Conservation (phyloP, 441 rosid species). For the Euphorbia schlechtendalii region DNA sequence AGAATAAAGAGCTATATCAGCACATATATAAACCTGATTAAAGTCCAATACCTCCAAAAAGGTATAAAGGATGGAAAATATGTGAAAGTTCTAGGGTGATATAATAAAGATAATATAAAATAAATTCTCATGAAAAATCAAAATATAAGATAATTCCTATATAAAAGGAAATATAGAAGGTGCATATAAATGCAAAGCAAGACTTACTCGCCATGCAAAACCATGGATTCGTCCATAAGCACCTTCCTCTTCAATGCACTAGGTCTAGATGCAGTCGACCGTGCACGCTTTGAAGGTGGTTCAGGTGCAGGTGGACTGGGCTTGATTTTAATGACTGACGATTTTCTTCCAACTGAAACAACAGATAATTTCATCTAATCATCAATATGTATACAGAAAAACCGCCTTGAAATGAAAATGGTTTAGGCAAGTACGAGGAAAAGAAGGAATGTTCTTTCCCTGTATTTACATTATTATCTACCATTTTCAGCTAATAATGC, state of each 20-base stretch:
- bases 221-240: conserved; percentile 90
- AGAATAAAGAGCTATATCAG: conserved; percentile 2
- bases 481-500: not conserved
- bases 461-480: not conserved
- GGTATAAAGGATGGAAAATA: not conserved
- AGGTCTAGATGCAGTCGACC: conserved; percentile 44
- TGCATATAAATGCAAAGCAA: too few relatives aligned
- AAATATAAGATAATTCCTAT: not conserved
- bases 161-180: not conserved
- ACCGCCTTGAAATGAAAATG: not conserved
- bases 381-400: not conserved
- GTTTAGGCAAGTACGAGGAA: not conserved
- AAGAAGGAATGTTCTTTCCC: not conserved
- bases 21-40: not conserved
- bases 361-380: not conserved
- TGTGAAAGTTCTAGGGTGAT: not conserved
- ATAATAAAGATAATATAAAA: not conserved
- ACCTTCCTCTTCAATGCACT: conserved; percentile 83
- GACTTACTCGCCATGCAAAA: conserved; percentile 97
- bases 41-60: not conserved
- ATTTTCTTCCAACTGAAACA: conserved; percentile 74
- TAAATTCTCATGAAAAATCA: too few relatives aligned
- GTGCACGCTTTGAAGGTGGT: conserved; percentile 53
- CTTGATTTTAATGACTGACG: conserved; percentile 78
- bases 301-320: conserved; percentile 64